These are phyloP conservation scores for Solanum peruvianum DNA, from an alignment of 257 asterid species.

Conservation along the genomic window DNA sequence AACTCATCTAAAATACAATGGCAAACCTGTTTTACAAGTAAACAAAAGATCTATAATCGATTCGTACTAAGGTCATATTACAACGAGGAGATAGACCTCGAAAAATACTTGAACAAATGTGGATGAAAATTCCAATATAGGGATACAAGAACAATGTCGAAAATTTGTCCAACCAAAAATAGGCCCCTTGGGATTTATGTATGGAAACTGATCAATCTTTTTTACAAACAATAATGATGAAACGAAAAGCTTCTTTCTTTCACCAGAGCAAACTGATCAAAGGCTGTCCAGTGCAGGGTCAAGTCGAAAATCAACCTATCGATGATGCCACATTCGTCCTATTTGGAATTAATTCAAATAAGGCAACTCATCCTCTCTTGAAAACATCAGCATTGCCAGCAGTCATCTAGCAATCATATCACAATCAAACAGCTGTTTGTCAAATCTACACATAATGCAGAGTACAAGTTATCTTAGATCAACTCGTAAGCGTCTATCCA, in stretches of 20 bases:
- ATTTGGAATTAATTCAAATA: neutral
- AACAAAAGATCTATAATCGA: neutral
- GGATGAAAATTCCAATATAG: neutral
- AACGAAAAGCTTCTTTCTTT: neutral
- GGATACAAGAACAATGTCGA: neutral
- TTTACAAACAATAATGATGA: neutral
- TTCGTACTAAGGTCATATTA: neutral
- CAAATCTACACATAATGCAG: neutral
- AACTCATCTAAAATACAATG: neutral
- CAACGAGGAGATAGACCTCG: neutral
- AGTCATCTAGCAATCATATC: neutral
- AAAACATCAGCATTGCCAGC: neutral
- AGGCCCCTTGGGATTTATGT: neutral
- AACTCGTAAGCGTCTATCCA: neutral
- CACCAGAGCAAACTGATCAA: neutral
- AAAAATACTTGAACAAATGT: neutral
- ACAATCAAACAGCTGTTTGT: neutral
- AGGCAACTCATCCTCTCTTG: neutral
- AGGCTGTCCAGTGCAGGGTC: neutral
- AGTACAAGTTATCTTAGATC: neutral
- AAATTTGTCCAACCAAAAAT: neutral
- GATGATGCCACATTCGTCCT: neutral
- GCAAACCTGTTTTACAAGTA: neutral
- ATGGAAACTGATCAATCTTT: neutral
- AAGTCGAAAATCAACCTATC: neutral